These are phyloP conservation scores for Aspergillus sp. DNA, from an alignment of 2,329 filamentous ascomycete species.

Conservation along the genomic window DNA sequence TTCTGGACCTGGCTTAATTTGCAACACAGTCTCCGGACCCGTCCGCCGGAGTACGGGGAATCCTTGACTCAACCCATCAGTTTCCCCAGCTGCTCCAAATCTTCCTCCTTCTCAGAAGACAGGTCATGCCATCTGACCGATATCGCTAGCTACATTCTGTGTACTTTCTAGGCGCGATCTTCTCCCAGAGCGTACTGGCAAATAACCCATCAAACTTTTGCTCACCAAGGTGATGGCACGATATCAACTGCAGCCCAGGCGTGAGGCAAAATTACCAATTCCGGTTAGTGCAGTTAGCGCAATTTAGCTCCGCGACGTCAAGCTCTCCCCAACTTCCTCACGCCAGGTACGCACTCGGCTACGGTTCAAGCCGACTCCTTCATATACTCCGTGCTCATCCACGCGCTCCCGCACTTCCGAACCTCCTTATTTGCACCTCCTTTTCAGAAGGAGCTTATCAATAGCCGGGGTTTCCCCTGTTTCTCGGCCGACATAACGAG, in stretches of 20 bases:
- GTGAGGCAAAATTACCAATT: neutral
- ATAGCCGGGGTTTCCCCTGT: neutral
- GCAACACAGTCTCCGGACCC: neutral
- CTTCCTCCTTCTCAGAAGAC: neutral
- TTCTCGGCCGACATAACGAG: neutral
- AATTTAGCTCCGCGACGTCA: neutral
- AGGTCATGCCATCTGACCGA: neutral
- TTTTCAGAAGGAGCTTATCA: neutral
- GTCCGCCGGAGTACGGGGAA: neutral
- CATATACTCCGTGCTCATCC: no score
- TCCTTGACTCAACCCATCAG: constrained; percentile 2
- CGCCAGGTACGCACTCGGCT: neutral
- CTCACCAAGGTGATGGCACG: neutral
- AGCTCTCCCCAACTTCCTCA: neutral
- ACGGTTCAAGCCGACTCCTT: neutral
- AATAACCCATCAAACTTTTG: neutral
- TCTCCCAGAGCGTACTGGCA: neutral
- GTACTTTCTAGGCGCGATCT: neutral
- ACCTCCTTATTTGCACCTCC: neutral
- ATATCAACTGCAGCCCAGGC: neutral
- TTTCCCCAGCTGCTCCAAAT: constrained; percentile 2
- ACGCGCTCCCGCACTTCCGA: neutral
- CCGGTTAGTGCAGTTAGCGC: neutral
- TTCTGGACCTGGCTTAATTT: neutral
- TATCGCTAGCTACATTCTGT: neutral